Base-by-base conservation (phyloP, 2,329 filamentous ascomycete species). In the Pezicula rhizophila region DNA sequence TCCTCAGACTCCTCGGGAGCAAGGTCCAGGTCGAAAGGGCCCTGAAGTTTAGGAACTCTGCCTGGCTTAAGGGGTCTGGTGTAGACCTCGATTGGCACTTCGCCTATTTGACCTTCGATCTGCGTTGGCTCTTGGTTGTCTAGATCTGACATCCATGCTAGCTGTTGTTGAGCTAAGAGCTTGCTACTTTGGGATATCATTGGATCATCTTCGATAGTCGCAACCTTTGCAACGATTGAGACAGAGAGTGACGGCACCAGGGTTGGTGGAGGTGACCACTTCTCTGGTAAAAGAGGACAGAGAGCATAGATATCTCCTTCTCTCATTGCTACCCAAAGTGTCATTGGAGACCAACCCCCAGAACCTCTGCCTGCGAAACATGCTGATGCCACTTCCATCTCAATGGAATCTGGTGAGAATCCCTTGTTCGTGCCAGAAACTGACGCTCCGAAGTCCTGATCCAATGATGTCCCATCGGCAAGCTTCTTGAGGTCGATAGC, bases 301-400 rank as follows among this genome's bases (percentile, higher is more conserved):
- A 99, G 73, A 2, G 92, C 91, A 63, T 99, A 99, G 5, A 97
- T 79, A 62, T 96, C 91, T 3, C 93, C 93, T 51, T 89, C 87
- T 34, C 82, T 82, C 87, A 96, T 99, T n/a, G 91, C 90, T 45
- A 97, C 73, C 89, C 92, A 99, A 10, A 99, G 75, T 0, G 93
- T 97, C 87, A 96, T 96, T 8, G 91, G 82, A 7, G 90, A 87
- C 93, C 93, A 99, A 47, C 90, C 90, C 12, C 90, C 92, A 6
- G 79, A 79, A 33, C 74, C 75, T 54, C 76, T 75, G 11, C 72
- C 72, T 33, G 77, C 74, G 70, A 99, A 99, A 64, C 84, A 88
- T 45, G 91, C 90, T 2, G 91, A 85, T 4, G 90, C 89, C 18
- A 95, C 89, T 62, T 96, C 88, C 85, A 99, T 95, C 64, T 97